Evolutionary conservation across 1,284 basidiomycete genomes (phyloP).

Genomic region (Microbotryum lychnidis-dioicae): DNA sequence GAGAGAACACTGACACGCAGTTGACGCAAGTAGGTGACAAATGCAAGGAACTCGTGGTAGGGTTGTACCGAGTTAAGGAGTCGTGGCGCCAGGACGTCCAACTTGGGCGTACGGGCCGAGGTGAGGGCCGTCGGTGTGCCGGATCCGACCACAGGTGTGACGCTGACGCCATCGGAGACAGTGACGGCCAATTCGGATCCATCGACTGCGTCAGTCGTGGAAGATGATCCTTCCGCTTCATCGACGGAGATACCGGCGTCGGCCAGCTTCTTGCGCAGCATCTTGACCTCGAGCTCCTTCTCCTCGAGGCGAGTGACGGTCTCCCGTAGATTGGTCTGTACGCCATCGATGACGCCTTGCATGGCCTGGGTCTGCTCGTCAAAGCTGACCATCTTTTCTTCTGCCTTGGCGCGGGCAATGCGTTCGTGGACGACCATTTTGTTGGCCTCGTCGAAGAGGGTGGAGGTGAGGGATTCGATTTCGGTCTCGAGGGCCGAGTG

Average conservation of each 20-base stretch:
- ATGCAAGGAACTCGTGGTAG: conserved; percentile 76
- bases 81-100: conserved; percentile 13
- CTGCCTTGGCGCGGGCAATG: conserved; percentile 61
- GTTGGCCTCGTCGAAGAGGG: conserved; percentile 45
- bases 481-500: conserved; percentile 61
- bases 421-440: conserved; percentile 71
- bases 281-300: conserved; percentile 19
- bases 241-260: conserved; percentile 7
- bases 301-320: conserved; percentile 25
- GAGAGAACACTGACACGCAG: conserved; percentile 51
- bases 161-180: conserved; percentile 17
- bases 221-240: conserved; percentile 8
- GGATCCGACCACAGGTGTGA: conserved; percentile 4
- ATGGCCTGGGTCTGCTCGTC: conserved; percentile 46
- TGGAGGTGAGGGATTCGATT: conserved; percentile 84
- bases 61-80: conserved; percentile 46
- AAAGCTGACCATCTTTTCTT: conserved; percentile 69
- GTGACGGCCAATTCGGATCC: conserved; percentile 7
- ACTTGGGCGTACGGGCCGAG: conserved; percentile 15
- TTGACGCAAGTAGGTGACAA: conserved; percentile 70
- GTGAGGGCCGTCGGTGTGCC: conserved; percentile 15
- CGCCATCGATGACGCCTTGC: conserved; percentile 26
- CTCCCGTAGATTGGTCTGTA: conserved; percentile 26
- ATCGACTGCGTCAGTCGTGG: conserved; percentile 2
- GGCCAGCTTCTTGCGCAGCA: conserved; percentile 14